Evolutionary conservation across 2,329 filamentous ascomycete genomes (phyloP).

Genomic region (Colletotrichum graminicola): DNA sequence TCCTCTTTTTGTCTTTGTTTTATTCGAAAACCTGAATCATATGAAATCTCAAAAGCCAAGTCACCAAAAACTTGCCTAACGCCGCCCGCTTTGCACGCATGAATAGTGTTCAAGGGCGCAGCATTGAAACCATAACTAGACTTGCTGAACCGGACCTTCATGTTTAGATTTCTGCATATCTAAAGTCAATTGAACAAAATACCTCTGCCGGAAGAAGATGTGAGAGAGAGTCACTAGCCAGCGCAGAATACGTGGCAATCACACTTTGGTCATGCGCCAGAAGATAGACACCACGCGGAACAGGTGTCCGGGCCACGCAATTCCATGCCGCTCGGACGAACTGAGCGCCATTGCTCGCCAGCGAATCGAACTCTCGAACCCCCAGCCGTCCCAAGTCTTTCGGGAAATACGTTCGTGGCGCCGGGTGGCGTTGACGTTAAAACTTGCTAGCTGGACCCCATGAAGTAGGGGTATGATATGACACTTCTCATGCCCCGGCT

Average conservation of each 20-base stretch:
- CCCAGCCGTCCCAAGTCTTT: neutral
- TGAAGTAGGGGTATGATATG: conserved; percentile 8
- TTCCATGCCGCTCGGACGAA: conserved; percentile 21
- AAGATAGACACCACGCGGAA: neutral
- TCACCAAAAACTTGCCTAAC: no score
- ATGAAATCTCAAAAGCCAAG: neutral
- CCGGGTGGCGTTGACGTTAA: neutral
- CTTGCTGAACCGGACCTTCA: neutral
- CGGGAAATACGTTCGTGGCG: neutral
- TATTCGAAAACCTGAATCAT: no score
- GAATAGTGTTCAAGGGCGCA: neutral
- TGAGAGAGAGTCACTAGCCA: neutral
- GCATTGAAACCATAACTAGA: no score
- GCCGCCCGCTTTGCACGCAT: neutral
- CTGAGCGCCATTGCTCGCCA: neutral
- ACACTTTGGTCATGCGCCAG: conserved; percentile 1
- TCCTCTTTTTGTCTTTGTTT: no score
- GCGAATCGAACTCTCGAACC: neutral
- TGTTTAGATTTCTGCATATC: neutral
- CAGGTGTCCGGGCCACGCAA: neutral
- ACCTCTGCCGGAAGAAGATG: neutral
- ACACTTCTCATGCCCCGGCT: neutral
- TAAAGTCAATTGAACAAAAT: neutral
- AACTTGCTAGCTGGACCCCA: neutral
- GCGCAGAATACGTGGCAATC: conserved; percentile 7